Evolutionary conservation across 176 grass and related monocot species (phyloP).

Genomic region (Bromus sterilis): DNA sequence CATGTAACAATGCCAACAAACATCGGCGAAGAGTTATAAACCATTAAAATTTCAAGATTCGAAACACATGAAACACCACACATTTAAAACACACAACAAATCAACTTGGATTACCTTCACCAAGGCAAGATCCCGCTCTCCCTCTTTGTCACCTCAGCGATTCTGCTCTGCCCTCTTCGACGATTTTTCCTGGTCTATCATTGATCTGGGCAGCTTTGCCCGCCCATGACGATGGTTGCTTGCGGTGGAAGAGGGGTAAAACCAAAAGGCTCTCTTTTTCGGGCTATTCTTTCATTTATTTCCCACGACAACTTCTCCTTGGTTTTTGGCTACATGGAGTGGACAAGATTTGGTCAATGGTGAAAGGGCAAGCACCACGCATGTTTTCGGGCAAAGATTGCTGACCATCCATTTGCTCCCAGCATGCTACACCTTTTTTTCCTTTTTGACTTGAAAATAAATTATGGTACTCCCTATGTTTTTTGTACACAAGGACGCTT

Average conservation of each 20-base stretch:
- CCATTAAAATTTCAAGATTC: not conserved
- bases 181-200: not conserved
- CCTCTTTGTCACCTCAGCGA: constrained; percentile 1
- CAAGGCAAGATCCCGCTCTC: not conserved
- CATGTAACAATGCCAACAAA: not conserved
- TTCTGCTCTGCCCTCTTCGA: not conserved
- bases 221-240: constrained; percentile 20
- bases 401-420: constrained; percentile 30
- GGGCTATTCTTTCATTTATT: constrained; percentile 15
- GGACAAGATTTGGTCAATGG: constrained; percentile 41
- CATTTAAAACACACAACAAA: not conserved
- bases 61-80: not conserved
- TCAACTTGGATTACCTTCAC: not conserved
- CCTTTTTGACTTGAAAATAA: not conserved
- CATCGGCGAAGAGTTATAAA: not conserved
- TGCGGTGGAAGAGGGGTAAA: constrained; percentile 15
- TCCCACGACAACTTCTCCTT: not conserved
- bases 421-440: constrained; percentile 5
- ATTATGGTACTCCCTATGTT: too few species aligned
- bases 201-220: constrained; percentile 30
- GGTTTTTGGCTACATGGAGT: constrained; percentile 8
- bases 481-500: too few species aligned
- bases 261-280: constrained; percentile 34
- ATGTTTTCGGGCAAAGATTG: constrained; percentile 14
- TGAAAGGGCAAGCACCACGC: not conserved